These are phyloP conservation scores for Blastobotrys terrestris DNA, from an alignment of 805 yeast species.

Conservation along the genomic window DNA sequence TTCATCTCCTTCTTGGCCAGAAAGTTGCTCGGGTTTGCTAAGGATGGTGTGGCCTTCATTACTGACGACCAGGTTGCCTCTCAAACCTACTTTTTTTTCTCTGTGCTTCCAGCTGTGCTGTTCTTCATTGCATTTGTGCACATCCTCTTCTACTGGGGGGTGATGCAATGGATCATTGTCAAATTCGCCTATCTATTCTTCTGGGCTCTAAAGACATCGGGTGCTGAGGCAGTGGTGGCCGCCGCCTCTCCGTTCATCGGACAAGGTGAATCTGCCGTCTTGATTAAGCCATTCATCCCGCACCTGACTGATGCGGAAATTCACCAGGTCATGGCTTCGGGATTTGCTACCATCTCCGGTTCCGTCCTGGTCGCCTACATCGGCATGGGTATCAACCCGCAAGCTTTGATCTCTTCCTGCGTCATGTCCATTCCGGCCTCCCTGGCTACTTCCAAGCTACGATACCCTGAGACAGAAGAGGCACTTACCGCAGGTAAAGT, in stretches of 20 bases:
- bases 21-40: conserved; percentile 50
- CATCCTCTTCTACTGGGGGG: conserved; percentile 53
- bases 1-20: conserved; percentile 54
- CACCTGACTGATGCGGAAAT: conserved; percentile 54
- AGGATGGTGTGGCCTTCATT: conserved; percentile 55
- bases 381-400: conserved; percentile 56
- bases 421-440: conserved; percentile 66
- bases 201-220: conserved; percentile 53
- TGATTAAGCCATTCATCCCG: conserved; percentile 54
- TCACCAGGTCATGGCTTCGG: conserved; percentile 57
- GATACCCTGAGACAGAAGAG: conserved; percentile 54
- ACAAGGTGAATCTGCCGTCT: conserved; percentile 58
- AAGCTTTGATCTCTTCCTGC: conserved; percentile 59
- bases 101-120: conserved; percentile 56
- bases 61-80: conserved; percentile 38
- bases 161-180: conserved; percentile 52
- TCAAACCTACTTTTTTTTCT: conserved; percentile 45
- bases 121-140: conserved; percentile 61
- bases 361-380: conserved; percentile 58
- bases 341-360: conserved; percentile 60
- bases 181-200: conserved; percentile 54
- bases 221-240: conserved; percentile 61
- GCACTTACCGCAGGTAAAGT: conserved; percentile 45
- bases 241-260: conserved; percentile 65
- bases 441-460: conserved; percentile 51